Conservation (phyloP, 495 filamentous ascomycete genomes). For the Aspergillus heteromorphus region DNA sequence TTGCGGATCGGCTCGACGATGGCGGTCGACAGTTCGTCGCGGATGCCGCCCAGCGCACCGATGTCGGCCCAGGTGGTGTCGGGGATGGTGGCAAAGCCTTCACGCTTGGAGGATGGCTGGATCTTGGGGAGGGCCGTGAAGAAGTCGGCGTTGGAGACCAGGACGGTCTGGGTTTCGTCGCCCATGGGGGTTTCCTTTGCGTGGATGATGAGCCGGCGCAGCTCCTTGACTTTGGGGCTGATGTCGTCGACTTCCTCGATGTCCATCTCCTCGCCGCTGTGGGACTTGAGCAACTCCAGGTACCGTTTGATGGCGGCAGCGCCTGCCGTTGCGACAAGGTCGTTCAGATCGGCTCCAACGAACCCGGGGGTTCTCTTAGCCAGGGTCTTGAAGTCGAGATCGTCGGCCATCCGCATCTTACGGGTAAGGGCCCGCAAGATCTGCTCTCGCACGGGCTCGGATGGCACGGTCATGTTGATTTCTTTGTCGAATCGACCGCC, state of each 20-base stretch:
- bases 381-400: conserved; percentile 72
- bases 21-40: conserved; percentile 76
- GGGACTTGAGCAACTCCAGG: conserved; percentile 45
- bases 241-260: conserved; percentile 39
- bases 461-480: conserved; percentile 93
- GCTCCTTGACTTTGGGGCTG: conserved; percentile 40
- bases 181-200: conserved; percentile 45
- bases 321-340: conserved; percentile 70
- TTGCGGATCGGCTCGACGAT: conserved; percentile 90
- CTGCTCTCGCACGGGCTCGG: conserved; percentile 73
- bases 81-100: conserved; percentile 96
- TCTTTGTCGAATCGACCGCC: conserved; percentile 87
- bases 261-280: conserved; percentile 50
- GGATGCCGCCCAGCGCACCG: conserved; percentile 73
- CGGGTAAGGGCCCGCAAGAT: conserved; percentile 76
- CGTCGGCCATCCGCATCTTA: conserved; percentile 59
- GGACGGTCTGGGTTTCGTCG: conserved; percentile 38
- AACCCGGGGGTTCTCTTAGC: conserved; percentile 91
- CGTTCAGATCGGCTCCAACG: conserved; percentile 88
- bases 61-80: conserved; percentile 94
- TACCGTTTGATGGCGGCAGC: conserved; percentile 60
- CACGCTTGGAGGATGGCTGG: conserved; percentile 87
- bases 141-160: conserved; percentile 62
- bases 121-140: conserved; percentile 74
- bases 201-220: conserved; percentile 50